Percentiles rank a stretch among this genome's conserved stretches.
Evolutionary conservation across 345 rosid species (phyloP).

Genomic region (Geranium rotundifolium): DNA sequence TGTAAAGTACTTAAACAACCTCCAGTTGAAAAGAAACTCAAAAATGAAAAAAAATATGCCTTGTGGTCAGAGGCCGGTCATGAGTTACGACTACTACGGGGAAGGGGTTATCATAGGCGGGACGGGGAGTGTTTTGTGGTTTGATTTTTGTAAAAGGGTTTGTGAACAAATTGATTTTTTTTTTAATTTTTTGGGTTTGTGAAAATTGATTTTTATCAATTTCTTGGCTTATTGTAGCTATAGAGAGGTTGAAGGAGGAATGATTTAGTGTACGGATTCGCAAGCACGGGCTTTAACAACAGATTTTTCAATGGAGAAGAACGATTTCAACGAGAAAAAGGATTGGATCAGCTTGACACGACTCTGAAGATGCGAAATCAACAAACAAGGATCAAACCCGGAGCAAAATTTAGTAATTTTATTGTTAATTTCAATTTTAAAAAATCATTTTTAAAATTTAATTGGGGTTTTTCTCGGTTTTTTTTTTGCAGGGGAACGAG

Average conservation of each 20-base stretch:
- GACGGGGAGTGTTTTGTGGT: too few relatives aligned
- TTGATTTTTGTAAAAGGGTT: too few relatives aligned
- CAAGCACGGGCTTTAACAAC: constrained; percentile 12
- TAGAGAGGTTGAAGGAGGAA: constrained; percentile 45
- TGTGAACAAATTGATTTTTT: constrained; percentile 5
- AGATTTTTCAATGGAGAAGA: constrained; percentile 18
- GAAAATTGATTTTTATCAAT: neutral
- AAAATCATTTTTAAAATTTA: too few relatives aligned
- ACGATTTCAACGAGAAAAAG: constrained; percentile 32
- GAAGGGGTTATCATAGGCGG: too few relatives aligned
- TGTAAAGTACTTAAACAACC: too few relatives aligned
- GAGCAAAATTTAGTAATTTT: constrained; percentile 17
- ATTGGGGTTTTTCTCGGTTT: neutral
- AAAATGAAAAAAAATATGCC: too few relatives aligned
- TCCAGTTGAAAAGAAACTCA: too few relatives aligned
- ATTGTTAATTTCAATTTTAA: too few relatives aligned
- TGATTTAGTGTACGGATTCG: constrained; percentile 21
- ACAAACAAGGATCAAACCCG: neutral
- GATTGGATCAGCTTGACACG: constrained; percentile 64
- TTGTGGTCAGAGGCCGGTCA: too few relatives aligned
- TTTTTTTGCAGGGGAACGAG: too few relatives aligned
- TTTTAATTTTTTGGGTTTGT: too few relatives aligned
- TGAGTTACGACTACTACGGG: too few relatives aligned
- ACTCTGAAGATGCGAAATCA: constrained; percentile 28
- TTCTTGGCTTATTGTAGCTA: constrained; percentile 29